Base-by-base conservation (phyloP, 192 early-diverging fungal genomes). In the Cladochytrium replicatum region DNA sequence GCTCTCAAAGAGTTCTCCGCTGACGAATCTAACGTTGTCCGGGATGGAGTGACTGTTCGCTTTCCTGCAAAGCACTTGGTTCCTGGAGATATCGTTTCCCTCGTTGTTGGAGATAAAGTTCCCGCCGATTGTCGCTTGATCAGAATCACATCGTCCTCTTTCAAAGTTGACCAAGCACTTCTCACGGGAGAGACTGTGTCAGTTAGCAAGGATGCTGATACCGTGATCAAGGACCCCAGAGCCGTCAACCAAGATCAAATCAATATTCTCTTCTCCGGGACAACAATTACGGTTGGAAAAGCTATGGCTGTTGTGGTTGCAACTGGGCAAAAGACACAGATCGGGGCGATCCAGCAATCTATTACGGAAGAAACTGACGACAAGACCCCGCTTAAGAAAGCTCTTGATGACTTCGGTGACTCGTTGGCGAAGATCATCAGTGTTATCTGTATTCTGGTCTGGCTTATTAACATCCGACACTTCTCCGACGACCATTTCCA, bases 241-340 rank as follows among this genome's bases (percentile, higher is more conserved):
- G 87, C 84, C 25, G 93, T 96, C 43, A 88, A 88, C 71, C 93
- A 97, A 68, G 96, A 97, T 68, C 89, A 93, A 68, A 64, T 75
- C 50, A 99, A 99, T 73, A 92, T 97, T 72, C 64, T 99, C 40
- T 97, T 99, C 68, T 90, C 90, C 4, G 96, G 93, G 22, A 97
- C 93, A 3, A 91, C 88, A 2, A 82, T 91, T 31, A 91, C 88
- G 24, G 66, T 91, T 27, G 96, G 93, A 26, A 93, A 92, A 46
- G 90, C 82, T 29, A 62, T 66, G 39, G 91, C 86, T 42, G 78
- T 99, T 27, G 93, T 96, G 34, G 87, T 86, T 24, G 63, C 74
- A 24, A 97, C 91, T 0, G 93, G 93, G n/a, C 45, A 84, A 17
- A 54, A 63, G 0, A 97, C 96, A 22, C 93, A 87, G 4, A 96